A percentile compares a stretch with the other conserved stretches of the same genome.
Conservation (phyloP, 2,329 filamentous ascomycete species). For the Monascus ruber region DNA sequence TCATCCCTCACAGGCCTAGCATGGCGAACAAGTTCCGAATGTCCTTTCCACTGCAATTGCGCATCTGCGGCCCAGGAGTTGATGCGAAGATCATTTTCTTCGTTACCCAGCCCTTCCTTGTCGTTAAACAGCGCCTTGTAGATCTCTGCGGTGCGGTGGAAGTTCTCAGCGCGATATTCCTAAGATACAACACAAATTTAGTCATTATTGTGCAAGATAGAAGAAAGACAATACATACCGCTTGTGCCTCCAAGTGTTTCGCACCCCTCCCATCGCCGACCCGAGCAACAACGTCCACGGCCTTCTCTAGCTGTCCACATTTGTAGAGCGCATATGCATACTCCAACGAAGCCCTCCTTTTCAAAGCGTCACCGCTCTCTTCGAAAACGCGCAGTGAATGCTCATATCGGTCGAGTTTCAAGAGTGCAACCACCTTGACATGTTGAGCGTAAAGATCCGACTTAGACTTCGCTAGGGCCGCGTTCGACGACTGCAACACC, state of each 20-base stretch:
- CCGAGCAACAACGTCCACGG: slow-evolving; percentile 39
- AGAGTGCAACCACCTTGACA: slow-evolving; percentile 47
- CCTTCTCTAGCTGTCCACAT: slow-evolving; percentile 43
- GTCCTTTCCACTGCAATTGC: slow-evolving; percentile 49
- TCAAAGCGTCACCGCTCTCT: slow-evolving; percentile 41
- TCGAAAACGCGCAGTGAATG: slow-evolving; percentile 49
- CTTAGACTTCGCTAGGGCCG: slow-evolving; percentile 46
- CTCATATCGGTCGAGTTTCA: slow-evolving; percentile 54
- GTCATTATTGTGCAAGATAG: neutral
- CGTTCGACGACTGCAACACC: slow-evolving; percentile 48
- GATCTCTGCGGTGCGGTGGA: slow-evolving; percentile 42
- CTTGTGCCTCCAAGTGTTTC: slow-evolving; percentile 51
- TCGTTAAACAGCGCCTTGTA: slow-evolving; percentile 41
- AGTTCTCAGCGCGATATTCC: slow-evolving; percentile 50
- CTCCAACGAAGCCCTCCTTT: slow-evolving; percentile 45
- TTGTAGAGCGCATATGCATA: slow-evolving; percentile 56
- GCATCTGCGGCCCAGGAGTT: slow-evolving; percentile 51
- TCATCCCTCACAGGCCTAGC: slow-evolving; percentile 47
- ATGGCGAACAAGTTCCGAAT: slow-evolving; percentile 39
- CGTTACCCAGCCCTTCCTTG: slow-evolving; percentile 29
- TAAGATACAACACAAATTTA: slow-evolving; percentile 7
- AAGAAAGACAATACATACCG: slow-evolving; percentile 30
- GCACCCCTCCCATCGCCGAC: slow-evolving; percentile 37
- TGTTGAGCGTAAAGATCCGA: slow-evolving; percentile 46
- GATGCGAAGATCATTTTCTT: slow-evolving; percentile 50